phyloP scores from a whole-genome alignment of 2,329 filamentous ascomycete species.

The Arthrobotrys conoides region DNA sequence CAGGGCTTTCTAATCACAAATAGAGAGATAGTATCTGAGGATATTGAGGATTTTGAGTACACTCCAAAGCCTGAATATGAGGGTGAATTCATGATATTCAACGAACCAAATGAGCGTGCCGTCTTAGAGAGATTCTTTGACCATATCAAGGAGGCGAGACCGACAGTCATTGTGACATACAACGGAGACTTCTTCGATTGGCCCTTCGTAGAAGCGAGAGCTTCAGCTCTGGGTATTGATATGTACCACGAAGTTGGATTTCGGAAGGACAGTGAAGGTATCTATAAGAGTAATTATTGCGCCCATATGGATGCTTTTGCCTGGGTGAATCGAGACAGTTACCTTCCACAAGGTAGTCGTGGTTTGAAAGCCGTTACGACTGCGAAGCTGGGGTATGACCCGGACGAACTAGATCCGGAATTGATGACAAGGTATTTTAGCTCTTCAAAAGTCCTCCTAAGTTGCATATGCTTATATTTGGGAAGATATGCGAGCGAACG shows the following conservation, averaged over 20 bases:
- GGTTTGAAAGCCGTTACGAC: constrained; percentile 98
- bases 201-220: constrained; percentile 95
- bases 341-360: constrained; percentile 95
- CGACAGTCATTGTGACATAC: constrained; percentile 99
- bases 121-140: constrained; percentile 92
- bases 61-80: constrained; percentile 97
- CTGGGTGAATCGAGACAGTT: constrained; percentile 99
- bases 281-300: constrained; percentile 95
- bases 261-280: constrained; percentile 93
- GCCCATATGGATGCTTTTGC: constrained; percentile 99
- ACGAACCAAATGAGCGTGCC: constrained; percentile 92
- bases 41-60: constrained; percentile 98
- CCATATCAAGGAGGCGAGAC: constrained; percentile 93
- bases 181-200: constrained; percentile 99
- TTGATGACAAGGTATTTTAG: constrained; percentile 81
- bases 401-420: constrained; percentile 96
- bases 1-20: constrained; percentile 95
- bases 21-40: constrained; percentile 95
- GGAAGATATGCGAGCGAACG: constrained; percentile 81
- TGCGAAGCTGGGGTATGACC: constrained; percentile 97
- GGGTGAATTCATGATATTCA: constrained; percentile 97
- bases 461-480: constrained; percentile 7
- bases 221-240: constrained; percentile 92
- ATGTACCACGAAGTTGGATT: constrained; percentile 99
- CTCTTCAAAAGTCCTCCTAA: background rate